Percentiles rank a stretch among this genome's conserved stretches.
Evolutionary conservation across 371 early-diverging fungal species (phyloP).

Genomic region (Zopfochytrium polystomum): DNA sequence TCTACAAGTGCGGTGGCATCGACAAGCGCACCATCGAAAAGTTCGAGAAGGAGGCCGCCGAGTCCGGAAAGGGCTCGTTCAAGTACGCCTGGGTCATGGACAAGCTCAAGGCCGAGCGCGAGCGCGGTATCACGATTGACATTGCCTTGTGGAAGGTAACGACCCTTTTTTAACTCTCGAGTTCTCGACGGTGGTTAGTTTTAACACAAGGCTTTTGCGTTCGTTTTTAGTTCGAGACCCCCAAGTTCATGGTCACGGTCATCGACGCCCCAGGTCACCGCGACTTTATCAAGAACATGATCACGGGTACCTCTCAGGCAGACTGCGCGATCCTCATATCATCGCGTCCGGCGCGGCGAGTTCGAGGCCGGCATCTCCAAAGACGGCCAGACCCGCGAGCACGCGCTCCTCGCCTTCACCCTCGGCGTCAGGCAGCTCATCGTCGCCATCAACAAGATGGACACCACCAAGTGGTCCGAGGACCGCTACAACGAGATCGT

Average conservation of each 20-base stretch:
- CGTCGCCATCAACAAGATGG: constrained; percentile 99
- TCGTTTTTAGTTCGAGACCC: constrained; percentile 85
- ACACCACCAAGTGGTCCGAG: too few relatives aligned
- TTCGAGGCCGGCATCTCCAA: constrained; percentile 97
- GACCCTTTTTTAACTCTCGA: not conserved
- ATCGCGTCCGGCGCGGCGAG: constrained; percentile 94
- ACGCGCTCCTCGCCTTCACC: constrained; percentile 95
- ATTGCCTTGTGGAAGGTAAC: constrained; percentile 76
- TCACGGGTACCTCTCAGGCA: too few relatives aligned
- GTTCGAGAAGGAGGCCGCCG: too few relatives aligned
- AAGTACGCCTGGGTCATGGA: too few relatives aligned
- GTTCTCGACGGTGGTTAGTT: too few relatives aligned
- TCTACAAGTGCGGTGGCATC: too few relatives aligned
- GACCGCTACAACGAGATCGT: too few relatives aligned
- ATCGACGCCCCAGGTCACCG: constrained; percentile 99
- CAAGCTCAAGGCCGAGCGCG: too few relatives aligned
- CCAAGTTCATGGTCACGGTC: constrained; percentile 89
- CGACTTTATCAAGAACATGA: too few relatives aligned
- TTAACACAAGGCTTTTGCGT: not conserved
- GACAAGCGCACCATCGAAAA: too few relatives aligned
- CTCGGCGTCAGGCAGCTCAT: constrained; percentile 96
- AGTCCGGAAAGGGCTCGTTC: too few relatives aligned
- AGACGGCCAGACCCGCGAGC: constrained; percentile 99
- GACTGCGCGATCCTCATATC: constrained; percentile 95
- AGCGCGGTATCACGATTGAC: too few relatives aligned